Evolutionary conservation across 2,329 filamentous ascomycete species (phyloP), one percentile per base, ranked within the genome.

Genomic region (Pyrenophora seminiperda): DNA sequence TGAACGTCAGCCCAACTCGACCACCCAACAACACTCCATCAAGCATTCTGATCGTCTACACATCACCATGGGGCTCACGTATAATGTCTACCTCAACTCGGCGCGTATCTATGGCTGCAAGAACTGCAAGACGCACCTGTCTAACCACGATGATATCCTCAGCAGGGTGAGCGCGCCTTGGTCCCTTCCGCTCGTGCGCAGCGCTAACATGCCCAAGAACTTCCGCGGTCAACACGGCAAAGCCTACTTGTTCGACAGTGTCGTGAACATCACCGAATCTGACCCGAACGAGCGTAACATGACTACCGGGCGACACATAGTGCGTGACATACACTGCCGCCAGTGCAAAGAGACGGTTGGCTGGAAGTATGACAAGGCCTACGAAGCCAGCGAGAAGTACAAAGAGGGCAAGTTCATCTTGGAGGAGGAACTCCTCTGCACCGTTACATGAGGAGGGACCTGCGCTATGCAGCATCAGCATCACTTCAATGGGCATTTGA

Each of bases 281-380:
- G 89, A 96, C 54, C 84, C 93, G n/a, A 87, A 83, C 71, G 94
- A 99, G 77, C 90, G 94, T 60, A 96, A 89, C 77, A 99, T 99
- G 94, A 99, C 94, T 11, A 99, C 94, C 1, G 94, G 94, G 44
- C 85, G 90, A 46, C 94, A 99, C 75, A 82, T 97, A 48, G 94
- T 99, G 39, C 87, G 94, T 50, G 94, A 99, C 73, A 97, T 99
- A 66, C 81, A 81, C 50, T 99, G 94, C 78, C 83, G 88, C 50
- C 90, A 96, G 75, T 99, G 94, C 82, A 89, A 88, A 71, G 89
- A 92, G 73, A 89, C 88, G 22, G 94, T 99, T 44, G 94, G 94
- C 29, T 99, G 94, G 94, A 97, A 96, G 75, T 99, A 99, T 73
- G 94, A 99, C 76, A 96, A 95, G 78, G 94, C 94, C 1, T 97